These are phyloP conservation scores for Termitomyces sp. DNA, from an alignment of 768 basidiomycete genomes.

Conservation along the genomic window DNA sequence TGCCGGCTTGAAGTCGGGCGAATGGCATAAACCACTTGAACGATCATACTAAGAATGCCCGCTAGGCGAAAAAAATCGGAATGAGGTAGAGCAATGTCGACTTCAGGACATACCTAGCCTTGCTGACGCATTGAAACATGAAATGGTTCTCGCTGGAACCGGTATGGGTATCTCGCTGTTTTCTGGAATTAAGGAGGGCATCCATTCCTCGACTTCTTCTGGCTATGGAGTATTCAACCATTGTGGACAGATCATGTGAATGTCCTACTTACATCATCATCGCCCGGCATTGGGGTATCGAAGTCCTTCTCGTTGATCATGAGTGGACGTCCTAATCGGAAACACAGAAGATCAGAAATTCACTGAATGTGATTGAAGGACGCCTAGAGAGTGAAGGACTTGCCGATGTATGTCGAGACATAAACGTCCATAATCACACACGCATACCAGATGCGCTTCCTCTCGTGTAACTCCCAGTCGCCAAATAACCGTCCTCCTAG, in stretches of 20 bases:
- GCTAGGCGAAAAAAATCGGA: slow-evolving; percentile 34
- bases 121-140: slow-evolving; percentile 77
- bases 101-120: slow-evolving; percentile 50
- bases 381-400: slow-evolving; percentile 10
- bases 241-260: slow-evolving; percentile 7
- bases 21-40: slow-evolving; percentile 69
- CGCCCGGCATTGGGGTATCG: slow-evolving; percentile 61
- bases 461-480: slow-evolving; percentile 58
- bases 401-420: slow-evolving; percentile 73
- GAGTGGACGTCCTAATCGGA: slow-evolving; percentile 53
- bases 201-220: slow-evolving; percentile 62
- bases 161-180: slow-evolving; percentile 22
- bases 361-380: background rate
- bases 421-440: slow-evolving; percentile 79
- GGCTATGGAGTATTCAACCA: slow-evolving; percentile 25
- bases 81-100: background rate
- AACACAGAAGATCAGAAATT: slow-evolving; percentile 4
- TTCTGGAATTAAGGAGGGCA: slow-evolving; percentile 25
- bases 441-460: slow-evolving; percentile 72
- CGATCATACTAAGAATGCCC: slow-evolving; percentile 59
- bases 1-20: slow-evolving; percentile 51
- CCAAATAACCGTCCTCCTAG: slow-evolving; percentile 55
- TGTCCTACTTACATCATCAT: slow-evolving; percentile 42
- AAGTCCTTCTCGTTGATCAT: slow-evolving; percentile 74
- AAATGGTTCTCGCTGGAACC: slow-evolving; percentile 47